phyloP scores from a whole-genome alignment of 2,329 filamentous ascomycete genomes.

The Didymella segeticola region DNA sequence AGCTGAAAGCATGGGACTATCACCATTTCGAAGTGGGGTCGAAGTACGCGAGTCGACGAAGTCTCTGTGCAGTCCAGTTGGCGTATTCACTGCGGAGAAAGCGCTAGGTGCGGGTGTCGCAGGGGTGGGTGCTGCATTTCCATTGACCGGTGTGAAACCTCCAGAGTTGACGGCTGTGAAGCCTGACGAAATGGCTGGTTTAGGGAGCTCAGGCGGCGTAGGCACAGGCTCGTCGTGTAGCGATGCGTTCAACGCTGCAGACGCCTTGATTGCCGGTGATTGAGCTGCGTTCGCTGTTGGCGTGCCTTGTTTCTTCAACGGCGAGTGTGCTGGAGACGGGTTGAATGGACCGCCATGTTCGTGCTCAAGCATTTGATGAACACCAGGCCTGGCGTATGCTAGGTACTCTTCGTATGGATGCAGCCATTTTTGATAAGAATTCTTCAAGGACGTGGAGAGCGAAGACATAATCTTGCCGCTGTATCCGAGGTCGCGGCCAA shows the following conservation, averaged over 20 bases:
- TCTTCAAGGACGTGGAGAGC: constrained; percentile 94
- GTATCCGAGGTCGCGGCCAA: constrained; percentile 93
- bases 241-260: constrained; percentile 63
- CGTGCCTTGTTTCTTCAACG: constrained; percentile 66
- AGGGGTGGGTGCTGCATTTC: constrained; percentile 38
- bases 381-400: constrained; percentile 86
- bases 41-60: constrained; percentile 61
- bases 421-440: constrained; percentile 96
- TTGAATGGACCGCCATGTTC: constrained; percentile 94
- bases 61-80: constrained; percentile 61
- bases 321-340: constrained; percentile 75
- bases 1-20: constrained; percentile 69
- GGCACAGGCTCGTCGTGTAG: constrained; percentile 50
- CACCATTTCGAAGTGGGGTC: constrained; percentile 64
- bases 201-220: constrained; percentile 62
- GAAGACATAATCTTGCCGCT: constrained; percentile 99
- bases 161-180: constrained; percentile 75
- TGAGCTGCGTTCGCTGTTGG: constrained; percentile 63
- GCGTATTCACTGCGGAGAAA: constrained; percentile 67
- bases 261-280: constrained; percentile 70
- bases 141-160: constrained; percentile 72
- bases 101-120: constrained; percentile 33
- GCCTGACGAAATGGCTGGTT: constrained; percentile 61
- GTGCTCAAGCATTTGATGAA: constrained; percentile 93
- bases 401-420: constrained; percentile 97